phyloP scores from a whole-genome alignment of 805 yeast species.

The Pichia cabralensis region DNA sequence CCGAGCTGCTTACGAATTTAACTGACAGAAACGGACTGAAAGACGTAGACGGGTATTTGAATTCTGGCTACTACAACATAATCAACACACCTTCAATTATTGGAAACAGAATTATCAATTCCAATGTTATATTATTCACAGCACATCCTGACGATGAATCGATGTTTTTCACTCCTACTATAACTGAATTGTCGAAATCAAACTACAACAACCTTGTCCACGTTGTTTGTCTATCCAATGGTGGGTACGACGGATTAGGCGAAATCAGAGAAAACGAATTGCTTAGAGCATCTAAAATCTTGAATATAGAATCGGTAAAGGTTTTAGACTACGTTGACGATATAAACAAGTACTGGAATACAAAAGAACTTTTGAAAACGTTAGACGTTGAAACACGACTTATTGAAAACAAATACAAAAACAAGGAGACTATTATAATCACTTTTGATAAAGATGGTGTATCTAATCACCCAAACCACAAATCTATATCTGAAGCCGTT shows the following conservation, averaged over 20 bases:
- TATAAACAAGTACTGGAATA: conserved; percentile 58
- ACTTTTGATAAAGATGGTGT: conserved; percentile 82
- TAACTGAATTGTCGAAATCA: conserved; percentile 40
- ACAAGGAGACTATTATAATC: conserved; percentile 34
- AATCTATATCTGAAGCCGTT: conserved; percentile 46
- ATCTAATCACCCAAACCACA: conserved; percentile 84
- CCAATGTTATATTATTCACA: conserved; percentile 34
- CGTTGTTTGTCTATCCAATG: conserved; percentile 65
- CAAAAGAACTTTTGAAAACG: conserved; percentile 27
- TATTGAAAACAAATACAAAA: conserved; percentile 9
- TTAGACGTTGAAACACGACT: conserved; percentile 19
- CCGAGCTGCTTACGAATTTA: conserved; percentile 2
- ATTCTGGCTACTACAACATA: conserved; percentile 12
- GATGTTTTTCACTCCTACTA: conserved; percentile 88
- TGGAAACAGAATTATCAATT: conserved; percentile 11
- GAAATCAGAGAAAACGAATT: conserved; percentile 51
- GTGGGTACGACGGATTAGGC: conserved; percentile 73
- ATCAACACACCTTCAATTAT: conserved; percentile 17
- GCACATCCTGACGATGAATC: conserved; percentile 99
- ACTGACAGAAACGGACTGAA: background rate
- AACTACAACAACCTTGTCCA: conserved; percentile 41
- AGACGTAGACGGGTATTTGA: conserved; percentile 13
- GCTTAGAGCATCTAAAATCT: conserved; percentile 37
- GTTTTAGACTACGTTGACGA: conserved; percentile 57
- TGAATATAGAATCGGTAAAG: conserved; percentile 38